Conservation (phyloP, 1,284 basidiomycete genomes). For the Cutaneotrichosporon mucoides region DNA sequence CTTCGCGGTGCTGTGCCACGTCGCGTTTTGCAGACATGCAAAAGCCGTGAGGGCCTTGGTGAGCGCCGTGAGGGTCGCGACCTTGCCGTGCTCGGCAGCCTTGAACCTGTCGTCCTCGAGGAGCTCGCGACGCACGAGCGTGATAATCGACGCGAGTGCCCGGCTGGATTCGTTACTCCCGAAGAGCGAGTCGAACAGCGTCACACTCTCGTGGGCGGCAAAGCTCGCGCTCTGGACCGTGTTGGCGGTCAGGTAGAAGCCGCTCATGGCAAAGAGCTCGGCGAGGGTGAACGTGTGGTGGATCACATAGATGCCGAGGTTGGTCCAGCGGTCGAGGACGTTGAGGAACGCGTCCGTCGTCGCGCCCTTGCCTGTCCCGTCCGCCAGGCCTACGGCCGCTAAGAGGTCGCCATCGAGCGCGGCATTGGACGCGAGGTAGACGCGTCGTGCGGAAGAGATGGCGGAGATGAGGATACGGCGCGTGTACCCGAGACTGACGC, state of each 20-base stretch:
- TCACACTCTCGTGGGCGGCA: conserved; percentile 53
- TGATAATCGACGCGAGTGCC: conserved; percentile 52
- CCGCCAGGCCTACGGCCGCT: background rate
- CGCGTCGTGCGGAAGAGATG: conserved; percentile 45
- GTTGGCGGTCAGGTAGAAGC: conserved; percentile 51
- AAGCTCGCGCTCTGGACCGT: conserved; percentile 43
- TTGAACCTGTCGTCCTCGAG: conserved; percentile 45
- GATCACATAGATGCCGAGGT: conserved; percentile 54
- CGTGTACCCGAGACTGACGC: conserved; percentile 43
- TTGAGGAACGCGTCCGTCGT: conserved; percentile 44
- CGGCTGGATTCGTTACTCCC: conserved; percentile 54
- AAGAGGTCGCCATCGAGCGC: conserved; percentile 26
- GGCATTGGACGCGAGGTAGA: conserved; percentile 41
- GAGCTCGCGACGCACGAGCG: conserved; percentile 51
- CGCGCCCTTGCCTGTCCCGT: conserved; percentile 2
- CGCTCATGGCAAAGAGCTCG: conserved; percentile 54
- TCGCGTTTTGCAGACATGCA: conserved; percentile 53
- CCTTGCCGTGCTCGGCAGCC: conserved; percentile 34
- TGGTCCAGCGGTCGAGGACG: conserved; percentile 54
- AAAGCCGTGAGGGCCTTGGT: conserved; percentile 55
- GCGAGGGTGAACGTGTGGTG: conserved; percentile 54
- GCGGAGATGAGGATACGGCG: conserved; percentile 48
- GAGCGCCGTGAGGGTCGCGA: conserved; percentile 46
- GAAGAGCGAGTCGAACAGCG: conserved; percentile 53
- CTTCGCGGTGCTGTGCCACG: conserved; percentile 47